Evolutionary conservation across 1,284 basidiomycete genomes (phyloP), one percentile per base, ranked within the genome.

Genomic region (Apiotrichum laibachii): DNA sequence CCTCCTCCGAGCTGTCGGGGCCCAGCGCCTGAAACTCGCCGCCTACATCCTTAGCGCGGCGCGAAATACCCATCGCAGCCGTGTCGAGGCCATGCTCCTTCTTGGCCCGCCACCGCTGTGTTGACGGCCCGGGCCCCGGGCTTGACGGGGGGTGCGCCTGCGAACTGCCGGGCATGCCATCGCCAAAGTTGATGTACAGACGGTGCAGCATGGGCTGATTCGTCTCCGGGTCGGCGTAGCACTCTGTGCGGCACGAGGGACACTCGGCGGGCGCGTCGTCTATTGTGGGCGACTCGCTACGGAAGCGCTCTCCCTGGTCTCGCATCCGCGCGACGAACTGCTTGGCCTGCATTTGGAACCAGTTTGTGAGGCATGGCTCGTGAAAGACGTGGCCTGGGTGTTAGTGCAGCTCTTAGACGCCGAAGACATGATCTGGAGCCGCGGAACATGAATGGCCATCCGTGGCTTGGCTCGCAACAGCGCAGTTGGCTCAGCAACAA

Each of bases 381-480:
- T 76, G 74, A 54, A 71, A 70, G n/a, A 75, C 72, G 39, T 76
- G 74, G 15, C 74, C 74, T 76, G 56, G 45, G 35, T 31, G 13
- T 61, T 11, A 54, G 59, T 44, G 11, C 37, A n/a, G n/a, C n/a
- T n/a, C n/a, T n/a, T n/a, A n/a, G n/a, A n/a, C n/a, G n/a, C n/a
- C n/a, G n/a, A n/a, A n/a, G n/a, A n/a, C n/a, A n/a, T n/a, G n/a
- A n/a, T n/a, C n/a, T n/a, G n/a, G n/a, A n/a, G n/a, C n/a, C n/a
- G n/a, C 26, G 26, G 26, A 31, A 4, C 26, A 31, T 31, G 26
- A 31, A 7, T 31, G 26, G 7, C 26, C 26, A 31, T 31, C 26
- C 7, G 26, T 31, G 26, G 3, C 26, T 7, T 31, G 26, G 26
- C 3, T 4, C 26, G 7, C 26, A 31, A 3, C 26, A 31, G 4